phyloP scores from a whole-genome alignment of 148 eudicot genomes.

The Chenopodium formosanum region DNA sequence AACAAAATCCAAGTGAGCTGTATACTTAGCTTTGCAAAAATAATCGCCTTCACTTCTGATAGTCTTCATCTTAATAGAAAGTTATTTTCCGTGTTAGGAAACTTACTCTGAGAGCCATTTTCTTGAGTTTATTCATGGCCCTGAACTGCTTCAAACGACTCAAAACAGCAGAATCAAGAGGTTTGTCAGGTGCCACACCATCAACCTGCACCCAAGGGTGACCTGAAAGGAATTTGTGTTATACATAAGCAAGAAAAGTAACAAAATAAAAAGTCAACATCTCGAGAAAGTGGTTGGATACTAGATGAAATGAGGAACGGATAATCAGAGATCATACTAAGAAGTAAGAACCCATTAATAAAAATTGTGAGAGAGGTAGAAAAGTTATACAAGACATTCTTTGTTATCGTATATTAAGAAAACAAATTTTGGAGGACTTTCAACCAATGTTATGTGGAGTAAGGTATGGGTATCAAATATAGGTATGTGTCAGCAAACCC shows the following conservation, averaged over 20 bases:
- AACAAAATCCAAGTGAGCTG: neutral
- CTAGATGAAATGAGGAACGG: neutral
- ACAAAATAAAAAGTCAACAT: neutral
- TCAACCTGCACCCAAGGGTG: conserved; percentile 90
- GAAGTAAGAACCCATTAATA: neutral
- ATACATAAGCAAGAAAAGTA: conserved; percentile 1
- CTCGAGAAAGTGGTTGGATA: neutral
- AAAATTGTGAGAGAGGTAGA: neutral
- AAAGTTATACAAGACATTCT: no score
- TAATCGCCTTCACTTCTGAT: neutral
- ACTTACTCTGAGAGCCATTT: conserved; percentile 87
- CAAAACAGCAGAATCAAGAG: conserved; percentile 91
- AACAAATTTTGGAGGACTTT: neutral
- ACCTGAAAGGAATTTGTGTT: conserved; percentile 40
- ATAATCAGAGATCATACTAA: neutral
- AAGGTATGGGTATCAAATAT: neutral
- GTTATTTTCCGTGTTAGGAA: neutral
- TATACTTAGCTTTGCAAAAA: neutral
- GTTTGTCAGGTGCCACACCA: conserved; percentile 86
- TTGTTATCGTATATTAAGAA: no score
- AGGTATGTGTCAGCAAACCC: neutral
- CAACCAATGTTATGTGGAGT: neutral
- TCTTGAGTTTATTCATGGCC: conserved; percentile 83
- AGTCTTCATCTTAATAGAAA: neutral
- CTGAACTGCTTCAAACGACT: conserved; percentile 83